Evolutionary conservation across 2,329 filamentous ascomycete species (phyloP).

Genomic region (Epichloe glyceriae): DNA sequence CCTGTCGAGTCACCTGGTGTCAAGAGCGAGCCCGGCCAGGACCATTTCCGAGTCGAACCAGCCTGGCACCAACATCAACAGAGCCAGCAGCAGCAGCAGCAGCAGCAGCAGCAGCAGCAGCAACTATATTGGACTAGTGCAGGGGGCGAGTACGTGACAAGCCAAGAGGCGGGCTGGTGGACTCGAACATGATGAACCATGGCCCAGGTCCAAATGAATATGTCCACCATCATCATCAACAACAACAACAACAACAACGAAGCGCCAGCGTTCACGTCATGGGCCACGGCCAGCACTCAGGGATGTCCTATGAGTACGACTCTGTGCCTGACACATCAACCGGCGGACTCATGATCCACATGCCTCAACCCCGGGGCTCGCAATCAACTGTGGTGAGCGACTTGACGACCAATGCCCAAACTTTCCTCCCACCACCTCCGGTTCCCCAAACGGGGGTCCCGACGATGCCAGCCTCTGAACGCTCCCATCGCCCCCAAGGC

Average conservation of each 20-base stretch:
- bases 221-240: not conserved
- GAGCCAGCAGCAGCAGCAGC: constrained; percentile 14
- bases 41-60: constrained; percentile 11
- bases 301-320: constrained; percentile 28
- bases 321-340: constrained; percentile 18
- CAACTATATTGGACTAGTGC: constrained; percentile 12
- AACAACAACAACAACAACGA: constrained; percentile 3
- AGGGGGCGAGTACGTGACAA: constrained; percentile 16
- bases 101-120: constrained; percentile 11
- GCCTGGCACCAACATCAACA: constrained; percentile 12
- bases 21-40: constrained; percentile 18
- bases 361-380: constrained; percentile 31
- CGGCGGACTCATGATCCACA: constrained; percentile 39
- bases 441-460: constrained; percentile 6
- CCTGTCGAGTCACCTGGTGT: constrained; percentile 27
- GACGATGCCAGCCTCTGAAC: constrained; percentile 17
- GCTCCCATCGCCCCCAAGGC: constrained; percentile 35
- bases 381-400: constrained; percentile 24
- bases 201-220: constrained; percentile 14
- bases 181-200: constrained; percentile 15
- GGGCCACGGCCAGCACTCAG: constrained; percentile 27
- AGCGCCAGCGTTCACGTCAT: constrained; percentile 26
- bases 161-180: constrained; percentile 18
- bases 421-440: constrained; percentile 21
- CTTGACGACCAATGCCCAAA: constrained; percentile 20